A percentile compares a stretch with the other conserved stretches of the same genome.
phyloP scores from a whole-genome alignment of 2,329 filamentous ascomycete genomes.

The Calonectria ilicicola region DNA sequence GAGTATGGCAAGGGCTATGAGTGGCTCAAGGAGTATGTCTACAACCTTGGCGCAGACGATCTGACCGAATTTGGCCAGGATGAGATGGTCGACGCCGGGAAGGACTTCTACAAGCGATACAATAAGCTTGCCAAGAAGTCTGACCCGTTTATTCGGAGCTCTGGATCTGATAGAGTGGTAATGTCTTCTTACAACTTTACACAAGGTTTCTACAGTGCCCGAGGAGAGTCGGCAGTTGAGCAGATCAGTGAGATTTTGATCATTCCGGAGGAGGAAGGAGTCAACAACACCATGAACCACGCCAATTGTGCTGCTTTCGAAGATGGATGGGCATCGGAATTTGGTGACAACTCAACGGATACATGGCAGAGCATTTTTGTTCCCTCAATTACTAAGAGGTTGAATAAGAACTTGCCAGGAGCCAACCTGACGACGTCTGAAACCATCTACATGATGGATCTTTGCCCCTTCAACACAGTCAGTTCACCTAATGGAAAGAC shows the following conservation, averaged over 20 bases:
- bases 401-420: conserved; percentile 77
- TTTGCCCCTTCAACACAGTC: conserved; percentile 89
- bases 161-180: conserved; percentile 78
- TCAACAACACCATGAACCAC: conserved; percentile 88
- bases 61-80: conserved; percentile 75
- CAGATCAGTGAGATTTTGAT: conserved; percentile 71
- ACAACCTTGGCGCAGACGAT: conserved; percentile 76
- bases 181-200: conserved; percentile 82
- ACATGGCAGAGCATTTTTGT: conserved; percentile 74
- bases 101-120: conserved; percentile 82
- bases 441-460: conserved; percentile 83
- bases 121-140: conserved; percentile 65
- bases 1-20: conserved; percentile 72
- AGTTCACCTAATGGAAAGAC: conserved; percentile 61
- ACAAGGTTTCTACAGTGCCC: conserved; percentile 72
- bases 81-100: conserved; percentile 80
- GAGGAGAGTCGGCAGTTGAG: conserved; percentile 52
- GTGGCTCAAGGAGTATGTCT: conserved; percentile 80
- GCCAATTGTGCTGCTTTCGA: conserved; percentile 79
- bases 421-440: conserved; percentile 73
- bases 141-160: conserved; percentile 78
- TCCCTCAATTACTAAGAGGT: conserved; percentile 73
- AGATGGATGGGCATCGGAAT: conserved; percentile 60
- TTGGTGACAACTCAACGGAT: conserved; percentile 63
- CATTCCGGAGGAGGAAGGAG: conserved; percentile 73